Base-by-base conservation (phyloP, 768 basidiomycete species). In the Lentinus tigrinus region DNA sequence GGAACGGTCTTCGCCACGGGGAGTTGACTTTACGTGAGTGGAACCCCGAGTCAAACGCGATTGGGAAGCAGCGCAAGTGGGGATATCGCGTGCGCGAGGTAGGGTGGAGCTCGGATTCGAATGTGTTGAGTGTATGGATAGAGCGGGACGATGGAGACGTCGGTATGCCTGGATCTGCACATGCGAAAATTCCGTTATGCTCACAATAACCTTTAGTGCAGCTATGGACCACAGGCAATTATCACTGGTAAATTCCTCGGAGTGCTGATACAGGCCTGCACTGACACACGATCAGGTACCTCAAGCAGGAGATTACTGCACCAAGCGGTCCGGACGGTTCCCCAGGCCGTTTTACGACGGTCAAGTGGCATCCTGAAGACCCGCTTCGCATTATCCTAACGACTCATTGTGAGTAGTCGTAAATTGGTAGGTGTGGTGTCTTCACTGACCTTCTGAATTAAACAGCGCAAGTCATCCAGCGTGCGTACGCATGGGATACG, bases 191-290 rank as follows among this genome's bases (percentile, higher is more conserved):
- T 50, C 24, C 38, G 43, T 56, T 49, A 31, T 26, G 23, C n/a
- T 47, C 21, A 31, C 31, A 31, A 11, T n/a, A 31, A 31, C 31
- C 1, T 16, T 39, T 69, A 88, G 93, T 98, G 17, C 97, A 99
- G 74, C 75, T 98, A 0, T 99, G 95, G 94, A 90, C 93, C 1
- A 92, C 81, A 7, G 87, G 91, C 28, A 99, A 99, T 69, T 98
- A 97, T 71, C 88, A 98, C 68, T 98, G 97, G 93, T 90, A 63
- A 24, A 69, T 65, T 19, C 6, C 27, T 36, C 2, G 7, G 10
- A 36, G 11, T 54, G 31, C 23, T 62, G 37, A 37, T 31, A 23
- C n/a, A 46, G 46, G 27, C 47, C 37, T 40, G n/a, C n/a, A n/a
- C 23, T 62, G 37, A 37, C 28, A 23, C n/a, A 46, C 43, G 27